Evolutionary conservation across 495 filamentous ascomycete genomes (phyloP).

Genomic region (Chaetomium fimeti): DNA sequence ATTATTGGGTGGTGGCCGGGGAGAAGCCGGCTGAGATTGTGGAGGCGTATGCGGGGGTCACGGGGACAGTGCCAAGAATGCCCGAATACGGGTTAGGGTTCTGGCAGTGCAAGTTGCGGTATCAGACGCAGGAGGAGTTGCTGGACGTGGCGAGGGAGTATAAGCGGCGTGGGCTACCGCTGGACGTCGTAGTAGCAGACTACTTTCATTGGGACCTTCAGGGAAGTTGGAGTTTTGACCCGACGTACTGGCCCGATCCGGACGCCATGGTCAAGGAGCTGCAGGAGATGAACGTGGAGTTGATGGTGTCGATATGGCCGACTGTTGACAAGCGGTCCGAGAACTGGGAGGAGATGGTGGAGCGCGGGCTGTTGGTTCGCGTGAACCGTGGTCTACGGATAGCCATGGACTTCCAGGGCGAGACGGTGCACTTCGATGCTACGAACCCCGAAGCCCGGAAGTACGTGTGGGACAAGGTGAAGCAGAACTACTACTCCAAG

Average conservation of each 20-base stretch:
- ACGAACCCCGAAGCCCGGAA: constrained; percentile 53
- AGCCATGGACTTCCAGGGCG: constrained; percentile 52
- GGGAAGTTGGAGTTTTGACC: constrained; percentile 59
- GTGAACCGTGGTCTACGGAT: constrained; percentile 53
- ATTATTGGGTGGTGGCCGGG: constrained; percentile 60
- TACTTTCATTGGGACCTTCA: constrained; percentile 63
- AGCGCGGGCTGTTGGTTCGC: constrained; percentile 52
- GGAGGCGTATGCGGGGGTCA: constrained; percentile 50
- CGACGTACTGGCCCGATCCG: constrained; percentile 55
- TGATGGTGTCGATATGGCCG: constrained; percentile 61
- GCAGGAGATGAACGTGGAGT: constrained; percentile 50
- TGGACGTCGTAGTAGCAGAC: constrained; percentile 60
- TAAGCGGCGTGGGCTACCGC: constrained; percentile 46
- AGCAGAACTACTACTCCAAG: constrained; percentile 55
- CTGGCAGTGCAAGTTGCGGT: constrained; percentile 62
- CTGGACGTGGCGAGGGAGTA: constrained; percentile 56
- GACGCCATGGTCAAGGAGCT: constrained; percentile 57
- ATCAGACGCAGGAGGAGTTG: constrained; percentile 59
- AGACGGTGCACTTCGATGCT: constrained; percentile 56
- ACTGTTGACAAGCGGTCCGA: constrained; percentile 53
- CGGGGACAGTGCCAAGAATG: constrained; percentile 59
- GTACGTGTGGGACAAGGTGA: constrained; percentile 55
- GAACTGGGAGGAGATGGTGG: constrained; percentile 57
- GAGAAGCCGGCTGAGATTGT: constrained; percentile 53
- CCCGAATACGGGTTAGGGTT: constrained; percentile 62